Base-by-base conservation (phyloP, 2,329 filamentous ascomycete species). In the Penicillium rolfsii region DNA sequence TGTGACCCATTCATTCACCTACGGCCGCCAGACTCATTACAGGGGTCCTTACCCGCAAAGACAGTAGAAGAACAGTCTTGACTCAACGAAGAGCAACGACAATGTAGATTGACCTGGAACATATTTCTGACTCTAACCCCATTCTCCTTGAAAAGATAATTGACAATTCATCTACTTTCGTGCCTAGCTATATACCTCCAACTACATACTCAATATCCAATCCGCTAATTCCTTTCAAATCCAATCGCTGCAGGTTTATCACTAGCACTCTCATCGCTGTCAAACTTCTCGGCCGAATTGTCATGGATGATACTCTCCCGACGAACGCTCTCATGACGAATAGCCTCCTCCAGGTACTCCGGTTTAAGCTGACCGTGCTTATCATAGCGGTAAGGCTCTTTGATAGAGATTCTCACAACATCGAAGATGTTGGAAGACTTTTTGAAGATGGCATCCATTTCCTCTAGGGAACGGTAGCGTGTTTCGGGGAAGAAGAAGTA, bases 361-460 rank as follows among this genome's bases (percentile, higher is more conserved):
- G 78, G 61, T 28, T 70, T 72, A 8, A 85, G 69, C 64, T 87
- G 80, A 1, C 85, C 85, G 35, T 82, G 81, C 76, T 85, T 85
- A 63, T 83, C 84, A 67, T 84, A 87, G 43, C 84, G 79, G 63
- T 81, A 78, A 5, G 85, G 84, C 67, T 82, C 75, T 3, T 85
- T 76, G 28, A 78, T 72, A 0, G 84, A 84, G 52, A 83, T 75
- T 40, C 76, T 74, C 6, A 84, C 81, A 3, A 81, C 78, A 28
- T 80, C 67, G 64, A 84, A 82, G 55, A 81, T 74, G 30, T 78
- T 81, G 8, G 72, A 73, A 0, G 81, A 82, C 60, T 84, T 84
- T 72, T 81, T 80, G 77, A 89, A 87, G 64, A 90, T 87, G 60
- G 84, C 80, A 66, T 90, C 87, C 72, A 90, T 85, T 72, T 90